A percentile compares a stretch with the other conserved stretches of the same genome.
Evolutionary conservation across 257 asterid genomes (phyloP).

Genomic region (Cynanchum wilfordii): DNA sequence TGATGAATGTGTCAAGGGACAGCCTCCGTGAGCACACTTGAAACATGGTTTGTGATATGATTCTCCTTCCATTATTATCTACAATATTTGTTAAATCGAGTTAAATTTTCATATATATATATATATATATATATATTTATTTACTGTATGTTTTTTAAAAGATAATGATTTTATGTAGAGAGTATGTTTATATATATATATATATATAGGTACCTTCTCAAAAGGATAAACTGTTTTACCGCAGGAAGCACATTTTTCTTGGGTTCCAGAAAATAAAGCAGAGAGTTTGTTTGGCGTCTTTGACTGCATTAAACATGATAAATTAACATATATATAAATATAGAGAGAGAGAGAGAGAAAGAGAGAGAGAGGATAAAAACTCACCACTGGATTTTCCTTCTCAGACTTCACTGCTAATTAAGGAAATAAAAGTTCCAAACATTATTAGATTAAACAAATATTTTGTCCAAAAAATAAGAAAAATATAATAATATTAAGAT

Average conservation of each 20-base stretch:
- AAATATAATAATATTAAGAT: too few relatives aligned
- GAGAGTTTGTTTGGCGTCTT: constrained; percentile 75
- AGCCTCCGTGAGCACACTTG: constrained; percentile 89
- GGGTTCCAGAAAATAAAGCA: constrained; percentile 76
- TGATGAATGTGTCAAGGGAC: constrained; percentile 61
- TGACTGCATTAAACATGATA: constrained; percentile 35
- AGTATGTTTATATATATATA: not conserved
- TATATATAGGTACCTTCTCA: constrained; percentile 57
- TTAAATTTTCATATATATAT: too few relatives aligned
- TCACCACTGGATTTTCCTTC: constrained; percentile 35
- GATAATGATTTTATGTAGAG: too few relatives aligned
- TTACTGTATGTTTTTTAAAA: too few relatives aligned
- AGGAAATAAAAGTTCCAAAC: too few relatives aligned
- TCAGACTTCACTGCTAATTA: constrained; percentile 25
- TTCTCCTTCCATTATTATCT: constrained; percentile 80
- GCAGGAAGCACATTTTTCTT: constrained; percentile 77
- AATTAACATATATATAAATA: not conserved
- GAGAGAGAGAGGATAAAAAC: not conserved
- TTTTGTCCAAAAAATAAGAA: too few relatives aligned
- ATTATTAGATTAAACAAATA: too few relatives aligned
- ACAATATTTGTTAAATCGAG: too few relatives aligned
- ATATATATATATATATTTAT: not conserved
- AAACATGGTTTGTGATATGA: constrained; percentile 82
- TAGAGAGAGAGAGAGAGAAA: too few relatives aligned
- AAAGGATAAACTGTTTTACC: constrained; percentile 74